Percentiles rank a stretch among this genome's conserved stretches.
These are phyloP conservation scores for Incumbomyces lentus DNA, from an alignment of 2,329 filamentous ascomycete genomes.

Conservation along the genomic window DNA sequence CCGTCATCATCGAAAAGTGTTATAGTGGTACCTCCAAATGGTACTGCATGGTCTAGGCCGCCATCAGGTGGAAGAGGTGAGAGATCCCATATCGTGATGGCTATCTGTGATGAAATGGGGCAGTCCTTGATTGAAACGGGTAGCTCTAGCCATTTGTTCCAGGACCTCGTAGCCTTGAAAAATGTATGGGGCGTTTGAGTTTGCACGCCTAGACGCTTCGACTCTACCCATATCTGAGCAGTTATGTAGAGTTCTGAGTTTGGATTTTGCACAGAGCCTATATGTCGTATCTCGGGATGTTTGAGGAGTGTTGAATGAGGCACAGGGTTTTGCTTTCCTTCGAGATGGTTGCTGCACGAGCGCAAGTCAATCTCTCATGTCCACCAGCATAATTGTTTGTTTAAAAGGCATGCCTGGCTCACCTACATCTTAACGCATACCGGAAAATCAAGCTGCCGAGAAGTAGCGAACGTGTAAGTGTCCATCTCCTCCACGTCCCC, in stretches of 20 bases:
- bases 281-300: slow-evolving; percentile 69
- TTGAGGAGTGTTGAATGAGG: slow-evolving; percentile 69
- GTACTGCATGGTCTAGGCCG: slow-evolving; percentile 66
- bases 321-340: slow-evolving; percentile 65
- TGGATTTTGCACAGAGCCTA: slow-evolving; percentile 73
- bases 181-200: slow-evolving; percentile 87
- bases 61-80: slow-evolving; percentile 65
- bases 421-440: slow-evolving; percentile 54
- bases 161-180: slow-evolving; percentile 63
- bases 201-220: slow-evolving; percentile 84
- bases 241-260: slow-evolving; percentile 83
- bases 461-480: slow-evolving; percentile 89
- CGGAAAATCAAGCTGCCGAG: slow-evolving; percentile 68
- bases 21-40: slow-evolving; percentile 89
- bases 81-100: slow-evolving; percentile 91
- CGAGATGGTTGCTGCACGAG: slow-evolving; percentile 54
- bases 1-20: slow-evolving; percentile 87
- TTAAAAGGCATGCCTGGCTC: not conserved
- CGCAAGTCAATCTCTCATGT: not conserved
- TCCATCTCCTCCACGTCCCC: slow-evolving; percentile 53
- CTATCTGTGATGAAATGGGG: slow-evolving; percentile 70
- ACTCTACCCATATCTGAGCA: slow-evolving; percentile 88
- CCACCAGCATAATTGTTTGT: not conserved
- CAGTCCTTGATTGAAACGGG: slow-evolving; percentile 76
- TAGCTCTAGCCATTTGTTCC: slow-evolving; percentile 93